Conservation (phyloP, 1,284 basidiomycete species). For the Ustanciosporium gigantosporum region DNA sequence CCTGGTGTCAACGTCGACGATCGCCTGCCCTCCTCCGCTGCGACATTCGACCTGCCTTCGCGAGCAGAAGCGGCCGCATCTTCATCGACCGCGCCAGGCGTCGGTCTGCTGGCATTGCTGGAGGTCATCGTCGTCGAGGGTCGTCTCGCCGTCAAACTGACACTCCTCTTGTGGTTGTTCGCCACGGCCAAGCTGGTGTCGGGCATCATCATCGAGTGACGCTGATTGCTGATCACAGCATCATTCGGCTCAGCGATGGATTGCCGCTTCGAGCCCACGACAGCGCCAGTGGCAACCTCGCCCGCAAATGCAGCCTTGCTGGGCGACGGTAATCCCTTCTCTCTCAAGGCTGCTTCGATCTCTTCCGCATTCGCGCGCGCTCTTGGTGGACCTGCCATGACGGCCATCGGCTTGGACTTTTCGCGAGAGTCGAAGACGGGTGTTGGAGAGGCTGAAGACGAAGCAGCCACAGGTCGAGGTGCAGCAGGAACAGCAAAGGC, state of each 20-base stretch:
- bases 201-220: constrained; percentile 35
- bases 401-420: constrained; percentile 52
- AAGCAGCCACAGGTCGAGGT: constrained; percentile 12
- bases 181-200: constrained; percentile 23
- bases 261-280: constrained; percentile 5
- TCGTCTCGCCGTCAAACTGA: constrained; percentile 38
- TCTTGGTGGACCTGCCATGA: constrained; percentile 57
- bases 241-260: constrained; percentile 9
- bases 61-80: not conserved
- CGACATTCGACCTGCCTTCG: not conserved
- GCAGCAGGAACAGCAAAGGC: constrained; percentile 17
- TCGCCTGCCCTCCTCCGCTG: not conserved
- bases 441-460: constrained; percentile 35
- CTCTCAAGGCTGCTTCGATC: constrained; percentile 49
- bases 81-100: not conserved
- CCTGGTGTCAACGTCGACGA: not conserved
- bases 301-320: constrained; percentile 19
- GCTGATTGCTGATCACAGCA: constrained; percentile 9
- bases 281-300: not conserved
- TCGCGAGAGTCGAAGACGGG: constrained; percentile 60
- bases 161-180: constrained; percentile 44
- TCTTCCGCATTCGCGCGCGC: constrained; percentile 55
- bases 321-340: constrained; percentile 33
- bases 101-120: not conserved
- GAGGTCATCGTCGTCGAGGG: not conserved